Percentiles rank a stretch among this genome's conserved stretches.
Conservation (phyloP, 306 rosid genomes). For the Gillenia trifoliata region DNA sequence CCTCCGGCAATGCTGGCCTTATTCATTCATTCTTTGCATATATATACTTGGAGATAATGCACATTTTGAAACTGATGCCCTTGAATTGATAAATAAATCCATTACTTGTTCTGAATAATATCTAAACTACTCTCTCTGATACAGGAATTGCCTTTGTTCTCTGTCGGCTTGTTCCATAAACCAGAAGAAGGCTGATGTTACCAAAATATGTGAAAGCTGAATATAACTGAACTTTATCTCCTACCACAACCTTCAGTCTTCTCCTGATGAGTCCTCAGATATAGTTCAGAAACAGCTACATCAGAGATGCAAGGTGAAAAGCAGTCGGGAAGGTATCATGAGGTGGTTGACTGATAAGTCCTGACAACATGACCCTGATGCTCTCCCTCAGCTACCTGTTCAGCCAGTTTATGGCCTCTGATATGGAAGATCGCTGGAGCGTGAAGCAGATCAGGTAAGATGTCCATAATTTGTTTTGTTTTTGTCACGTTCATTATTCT, state of each 20-base stretch:
- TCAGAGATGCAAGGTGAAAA: constrained; percentile 24
- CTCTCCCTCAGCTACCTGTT: constrained; percentile 2
- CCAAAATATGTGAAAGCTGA: constrained; percentile 36
- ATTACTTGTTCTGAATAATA: background rate
- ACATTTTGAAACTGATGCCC: background rate
- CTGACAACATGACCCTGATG: constrained; percentile 16
- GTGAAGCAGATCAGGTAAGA: constrained; percentile 29
- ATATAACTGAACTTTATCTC: constrained; percentile 31
- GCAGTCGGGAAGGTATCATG: constrained; percentile 30
- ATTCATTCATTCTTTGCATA: background rate
- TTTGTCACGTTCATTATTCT: background rate
- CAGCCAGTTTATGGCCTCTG: constrained; percentile 37
- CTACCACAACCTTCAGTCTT: constrained; percentile 30
- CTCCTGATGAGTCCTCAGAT: constrained; percentile 45
- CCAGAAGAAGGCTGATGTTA: constrained; percentile 29
- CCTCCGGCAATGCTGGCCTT: background rate
- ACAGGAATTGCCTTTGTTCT: constrained; percentile 41
- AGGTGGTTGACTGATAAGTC: constrained; percentile 32
- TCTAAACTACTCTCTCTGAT: background rate
- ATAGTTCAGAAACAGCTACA: constrained; percentile 27
- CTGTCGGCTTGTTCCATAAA: constrained; percentile 41
- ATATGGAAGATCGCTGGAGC: constrained; percentile 28
- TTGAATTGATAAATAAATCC: background rate
- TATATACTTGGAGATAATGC: background rate
- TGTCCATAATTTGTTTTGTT: background rate